phyloP scores from a whole-genome alignment of 73 alveolate genomes.

The Tetrahymena elliotti region DNA sequence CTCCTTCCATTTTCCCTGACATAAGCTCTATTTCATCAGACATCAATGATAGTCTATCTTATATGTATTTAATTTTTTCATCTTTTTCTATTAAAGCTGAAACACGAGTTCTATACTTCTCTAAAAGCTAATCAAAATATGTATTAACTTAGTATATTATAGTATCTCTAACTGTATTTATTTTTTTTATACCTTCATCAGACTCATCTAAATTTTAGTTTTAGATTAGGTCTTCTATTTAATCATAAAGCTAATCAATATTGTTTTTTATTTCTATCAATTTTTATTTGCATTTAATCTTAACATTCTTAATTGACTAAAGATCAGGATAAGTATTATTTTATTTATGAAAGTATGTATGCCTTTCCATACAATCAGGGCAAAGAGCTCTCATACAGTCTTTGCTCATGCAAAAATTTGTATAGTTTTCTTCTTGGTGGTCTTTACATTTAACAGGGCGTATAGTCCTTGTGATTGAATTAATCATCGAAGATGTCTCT shows the following conservation, averaged over 20 bases:
- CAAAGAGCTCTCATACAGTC: constrained; percentile 27
- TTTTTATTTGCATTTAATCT: not conserved
- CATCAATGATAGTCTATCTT: not conserved
- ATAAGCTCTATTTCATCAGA: not conserved
- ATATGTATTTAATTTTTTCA: not conserved
- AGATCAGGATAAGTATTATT: constrained; percentile 1
- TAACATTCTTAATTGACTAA: constrained; percentile 1
- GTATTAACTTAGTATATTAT: not conserved
- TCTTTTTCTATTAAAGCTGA: not conserved
- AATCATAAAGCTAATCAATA: not conserved
- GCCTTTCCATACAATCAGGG: constrained; percentile 17
- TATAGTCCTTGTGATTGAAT: not conserved
- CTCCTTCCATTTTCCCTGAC: not conserved
- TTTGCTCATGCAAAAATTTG: constrained; percentile 4
- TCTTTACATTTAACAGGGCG: not conserved
- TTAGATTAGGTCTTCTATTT: not conserved
- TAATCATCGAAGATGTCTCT: not conserved
- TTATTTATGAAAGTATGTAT: constrained; percentile 5
- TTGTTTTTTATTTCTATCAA: not conserved
- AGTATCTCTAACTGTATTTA: not conserved
- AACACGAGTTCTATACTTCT: not conserved
- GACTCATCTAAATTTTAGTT: not conserved
- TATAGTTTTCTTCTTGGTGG: constrained; percentile 2
- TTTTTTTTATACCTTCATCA: not conserved
- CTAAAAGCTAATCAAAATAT: not conserved